Evolutionary conservation across 345 rosid species (phyloP).

Genomic region (Leavenworthia alabamica): DNA sequence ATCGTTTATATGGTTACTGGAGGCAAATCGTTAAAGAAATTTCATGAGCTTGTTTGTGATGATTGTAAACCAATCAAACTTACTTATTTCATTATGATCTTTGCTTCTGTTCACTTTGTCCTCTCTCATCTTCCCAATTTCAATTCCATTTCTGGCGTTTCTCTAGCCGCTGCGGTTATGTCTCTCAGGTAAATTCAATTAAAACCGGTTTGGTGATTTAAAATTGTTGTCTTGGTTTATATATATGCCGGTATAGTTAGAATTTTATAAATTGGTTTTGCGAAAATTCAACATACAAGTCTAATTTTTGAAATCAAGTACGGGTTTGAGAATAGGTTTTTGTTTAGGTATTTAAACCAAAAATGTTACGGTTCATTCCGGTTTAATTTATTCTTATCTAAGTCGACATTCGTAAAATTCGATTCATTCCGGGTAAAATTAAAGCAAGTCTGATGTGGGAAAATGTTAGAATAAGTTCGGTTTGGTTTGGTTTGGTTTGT

Average conservation of each 20-base stretch:
- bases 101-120: slow-evolving; percentile 67
- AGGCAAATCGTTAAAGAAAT: slow-evolving; percentile 59
- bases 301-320: not conserved
- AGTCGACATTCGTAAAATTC: not conserved
- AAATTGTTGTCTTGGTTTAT: not conserved
- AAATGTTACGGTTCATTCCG: not conserved
- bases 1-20: slow-evolving; percentile 88
- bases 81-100: slow-evolving; percentile 67
- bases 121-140: slow-evolving; percentile 84
- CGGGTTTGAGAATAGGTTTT: not conserved
- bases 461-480: not conserved
- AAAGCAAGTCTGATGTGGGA: not conserved
- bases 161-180: slow-evolving; percentile 78
- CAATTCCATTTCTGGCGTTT: slow-evolving; percentile 67
- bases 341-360: not conserved
- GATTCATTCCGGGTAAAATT: not conserved
- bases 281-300: not conserved
- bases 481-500: not conserved
- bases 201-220: not conserved
- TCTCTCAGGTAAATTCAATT: slow-evolving; percentile 46
- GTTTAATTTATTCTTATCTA: not conserved
- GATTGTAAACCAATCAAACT: slow-evolving; percentile 40
- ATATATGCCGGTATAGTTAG: not conserved
- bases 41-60: slow-evolving; percentile 42
- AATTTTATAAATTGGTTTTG: not conserved